Evolutionary conservation across 306 rosid species (phyloP), one percentile per base, ranked within the genome.

Genomic region (Gleditsia sinensis): DNA sequence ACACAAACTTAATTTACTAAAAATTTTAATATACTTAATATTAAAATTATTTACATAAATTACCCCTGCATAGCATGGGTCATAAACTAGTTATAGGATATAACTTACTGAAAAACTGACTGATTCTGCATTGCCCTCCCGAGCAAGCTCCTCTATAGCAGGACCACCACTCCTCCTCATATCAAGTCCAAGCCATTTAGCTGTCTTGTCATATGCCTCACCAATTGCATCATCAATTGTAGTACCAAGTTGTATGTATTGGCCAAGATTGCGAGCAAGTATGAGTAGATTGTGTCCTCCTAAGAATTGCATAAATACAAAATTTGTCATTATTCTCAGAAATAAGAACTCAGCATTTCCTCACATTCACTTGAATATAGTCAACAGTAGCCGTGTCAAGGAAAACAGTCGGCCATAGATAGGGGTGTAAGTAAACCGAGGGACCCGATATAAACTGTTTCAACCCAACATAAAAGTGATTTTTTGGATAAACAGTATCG

Each of bases 121-220:
- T 69, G 98, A 85, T 72, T 87, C 19, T 60, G 93, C 87, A 74
- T 88, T 83, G 58, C 98, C 98, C 84, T 89, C 95, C 79, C 40
- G 71, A 32, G 97, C 98, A 83, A 94, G 98, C 85, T 85, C 87
- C 83, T 94, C 98, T 71, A 94, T 72, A 67, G 98, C 98, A 66
- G 97, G 98, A 46, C 98, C 98, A 37, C 98, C 98, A 83, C 98
- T 94, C 82, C 89, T 89, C 81, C 98, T 86, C 85, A 94, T 11
- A 81, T 94, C 98, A 85, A 94, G 98, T 63, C 96, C 96, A 23
- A 94, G 97, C 98, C 98, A 94, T 78, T 91, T 94, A 60, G 98
- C 98, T 49, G 88, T 86, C 84, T 94, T 94, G 89, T 91, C 97
- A 77, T 91, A 94, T 28, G 98, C 98, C 88, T 94, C 98, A 14